Conservation (phyloP, 129 eudicot species). For the Glebionis coronaria region DNA sequence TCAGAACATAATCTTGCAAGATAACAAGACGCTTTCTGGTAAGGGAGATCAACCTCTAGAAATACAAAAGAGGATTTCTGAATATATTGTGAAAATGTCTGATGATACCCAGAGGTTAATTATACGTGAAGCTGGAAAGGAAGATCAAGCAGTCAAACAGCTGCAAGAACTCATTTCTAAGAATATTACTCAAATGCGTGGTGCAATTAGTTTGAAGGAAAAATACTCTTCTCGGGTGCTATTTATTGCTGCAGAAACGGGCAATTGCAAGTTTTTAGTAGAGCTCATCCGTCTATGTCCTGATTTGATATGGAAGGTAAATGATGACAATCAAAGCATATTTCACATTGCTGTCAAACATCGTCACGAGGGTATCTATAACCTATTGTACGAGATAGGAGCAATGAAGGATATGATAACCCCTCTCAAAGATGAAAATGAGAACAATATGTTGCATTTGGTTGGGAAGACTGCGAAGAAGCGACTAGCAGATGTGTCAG, state of each 20-base stretch:
- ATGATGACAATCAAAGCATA: slow-evolving; percentile 34
- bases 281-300: slow-evolving; percentile 42
- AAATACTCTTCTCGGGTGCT: slow-evolving; percentile 30
- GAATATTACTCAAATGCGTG: too few relatives aligned
- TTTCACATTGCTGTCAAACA: slow-evolving; percentile 46
- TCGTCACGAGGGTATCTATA: slow-evolving; percentile 42
- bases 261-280: slow-evolving; percentile 33
- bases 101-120: not conserved
- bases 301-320: slow-evolving; percentile 49
- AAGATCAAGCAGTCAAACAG: too few relatives aligned
- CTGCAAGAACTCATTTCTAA: too few relatives aligned
- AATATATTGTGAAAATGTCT: slow-evolving; percentile 3
- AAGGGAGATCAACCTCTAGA: not conserved
- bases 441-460: slow-evolving; percentile 43
- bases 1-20: slow-evolving; percentile 4
- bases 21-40: too few relatives aligned
- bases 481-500: not conserved
- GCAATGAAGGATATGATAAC: slow-evolving; percentile 36
- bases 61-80: not conserved
- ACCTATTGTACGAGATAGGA: slow-evolving; percentile 39
- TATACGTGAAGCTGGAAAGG: too few relatives aligned
- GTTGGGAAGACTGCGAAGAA: slow-evolving; percentile 31
- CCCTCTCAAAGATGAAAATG: slow-evolving; percentile 22
- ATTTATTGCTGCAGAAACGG: slow-evolving; percentile 42
- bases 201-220: too few relatives aligned